Evolutionary conservation across 2,329 filamentous ascomycete genomes (phyloP).

Genomic region (Zasmidium cellare): DNA sequence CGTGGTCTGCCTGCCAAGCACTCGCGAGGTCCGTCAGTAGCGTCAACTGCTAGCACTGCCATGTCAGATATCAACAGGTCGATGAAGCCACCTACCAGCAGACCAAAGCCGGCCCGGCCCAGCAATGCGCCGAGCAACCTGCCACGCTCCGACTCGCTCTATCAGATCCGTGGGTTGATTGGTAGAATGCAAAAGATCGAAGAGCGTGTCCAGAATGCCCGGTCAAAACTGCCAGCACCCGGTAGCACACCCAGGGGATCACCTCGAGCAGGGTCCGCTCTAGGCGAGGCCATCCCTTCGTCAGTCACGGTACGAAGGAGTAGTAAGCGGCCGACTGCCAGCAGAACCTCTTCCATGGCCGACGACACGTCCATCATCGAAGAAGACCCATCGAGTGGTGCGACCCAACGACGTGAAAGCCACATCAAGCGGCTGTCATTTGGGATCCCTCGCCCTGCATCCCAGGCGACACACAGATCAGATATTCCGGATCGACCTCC

Average conservation of each 20-base stretch:
- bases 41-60: constrained; percentile 25
- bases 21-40: constrained; percentile 59
- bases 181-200: constrained; percentile 97
- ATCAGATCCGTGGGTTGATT: constrained; percentile 89
- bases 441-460: constrained; percentile 39
- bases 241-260: constrained; percentile 77
- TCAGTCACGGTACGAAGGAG: constrained; percentile 65
- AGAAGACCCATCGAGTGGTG: constrained; percentile 15
- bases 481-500: constrained; percentile 29
- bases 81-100: constrained; percentile 42
- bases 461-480: constrained; percentile 26
- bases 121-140: constrained; percentile 37
- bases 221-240: constrained; percentile 87
- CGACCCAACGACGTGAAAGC: constrained; percentile 23
- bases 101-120: constrained; percentile 41
- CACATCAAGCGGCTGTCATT: constrained; percentile 52
- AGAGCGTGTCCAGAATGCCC: constrained; percentile 84
- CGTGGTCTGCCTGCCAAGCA: constrained; percentile 48
- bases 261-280: constrained; percentile 54
- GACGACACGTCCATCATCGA: constrained; percentile 19
- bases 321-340: constrained; percentile 61
- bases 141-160: constrained; percentile 70
- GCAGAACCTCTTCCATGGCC: constrained; percentile 42
- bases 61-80: constrained; percentile 26
- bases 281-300: constrained; percentile 49